A percentile compares a stretch with the other conserved stretches of the same genome.
Evolutionary conservation across 331 rosid species (phyloP).

Genomic region (Malus hybrid): DNA sequence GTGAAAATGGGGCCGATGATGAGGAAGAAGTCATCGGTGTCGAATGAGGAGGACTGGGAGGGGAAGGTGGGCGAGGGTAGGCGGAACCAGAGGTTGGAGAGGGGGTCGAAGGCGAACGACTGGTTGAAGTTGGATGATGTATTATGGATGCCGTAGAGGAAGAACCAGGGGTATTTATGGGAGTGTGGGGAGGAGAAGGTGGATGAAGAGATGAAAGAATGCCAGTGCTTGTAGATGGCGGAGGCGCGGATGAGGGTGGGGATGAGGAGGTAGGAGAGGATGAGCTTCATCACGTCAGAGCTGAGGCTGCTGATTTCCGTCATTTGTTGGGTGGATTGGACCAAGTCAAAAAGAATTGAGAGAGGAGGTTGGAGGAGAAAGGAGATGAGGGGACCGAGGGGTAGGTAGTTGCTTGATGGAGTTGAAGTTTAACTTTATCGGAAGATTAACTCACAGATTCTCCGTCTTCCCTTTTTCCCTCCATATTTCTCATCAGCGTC

Average conservation of each 20-base stretch:
- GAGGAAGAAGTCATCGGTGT: conserved; percentile 50
- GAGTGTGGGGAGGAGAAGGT: conserved; percentile 15
- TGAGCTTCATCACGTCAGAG: too few relatives aligned
- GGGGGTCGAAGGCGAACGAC: conserved; percentile 72
- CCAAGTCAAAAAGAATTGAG: too few relatives aligned
- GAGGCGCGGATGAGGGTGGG: conserved; percentile 44
- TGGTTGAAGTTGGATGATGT: conserved; percentile 15
- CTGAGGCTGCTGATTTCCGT: too few relatives aligned
- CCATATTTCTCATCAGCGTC: too few relatives aligned
- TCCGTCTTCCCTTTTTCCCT: too few relatives aligned
- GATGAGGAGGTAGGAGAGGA: too few relatives aligned
- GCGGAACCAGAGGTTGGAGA: conserved; percentile 53
- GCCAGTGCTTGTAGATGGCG: conserved; percentile 67
- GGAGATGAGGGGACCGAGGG: too few relatives aligned
- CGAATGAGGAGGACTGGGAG: conserved; percentile 36
- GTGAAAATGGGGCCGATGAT: conserved; percentile 52
- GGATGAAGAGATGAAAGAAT: conserved; percentile 38
- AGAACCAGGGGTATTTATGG: conserved; percentile 51
- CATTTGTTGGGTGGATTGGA: too few relatives aligned
- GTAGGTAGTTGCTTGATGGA: too few relatives aligned
- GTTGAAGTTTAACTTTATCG: too few relatives aligned
- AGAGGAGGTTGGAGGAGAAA: too few relatives aligned
- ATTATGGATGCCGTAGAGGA: conserved; percentile 71
- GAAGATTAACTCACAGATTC: too few relatives aligned
- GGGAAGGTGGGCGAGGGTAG: conserved; percentile 37